These are phyloP conservation scores for Amauroascus niger DNA, from an alignment of 2,329 filamentous ascomycete species.

Conservation along the genomic window DNA sequence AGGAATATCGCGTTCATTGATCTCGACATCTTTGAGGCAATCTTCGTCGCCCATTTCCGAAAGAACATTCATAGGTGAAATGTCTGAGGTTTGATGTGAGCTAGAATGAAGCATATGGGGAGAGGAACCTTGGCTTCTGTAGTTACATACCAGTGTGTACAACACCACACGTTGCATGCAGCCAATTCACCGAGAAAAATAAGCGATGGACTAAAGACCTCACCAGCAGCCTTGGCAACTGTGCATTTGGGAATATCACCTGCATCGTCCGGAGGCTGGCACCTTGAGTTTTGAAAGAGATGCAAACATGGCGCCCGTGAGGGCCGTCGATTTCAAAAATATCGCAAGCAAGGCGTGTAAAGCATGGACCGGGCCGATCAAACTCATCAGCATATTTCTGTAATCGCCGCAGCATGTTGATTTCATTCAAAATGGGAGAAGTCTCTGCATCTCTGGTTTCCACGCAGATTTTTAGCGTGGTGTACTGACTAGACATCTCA, in stretches of 20 bases:
- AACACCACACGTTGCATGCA: constrained; percentile 17
- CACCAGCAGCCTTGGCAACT: constrained; percentile 18
- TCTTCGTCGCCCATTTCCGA: constrained; percentile 9
- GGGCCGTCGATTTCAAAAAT: constrained; percentile 22
- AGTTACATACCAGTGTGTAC: constrained; percentile 21
- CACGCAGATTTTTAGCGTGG: constrained; percentile 20
- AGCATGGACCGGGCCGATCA: constrained; percentile 15
- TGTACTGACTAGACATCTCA: constrained; percentile 13
- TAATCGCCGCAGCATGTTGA: constrained; percentile 19
- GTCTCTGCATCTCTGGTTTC: constrained; percentile 12
- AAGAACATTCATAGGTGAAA: constrained; percentile 17
- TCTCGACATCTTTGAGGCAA: constrained; percentile 13
- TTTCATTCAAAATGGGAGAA: constrained; percentile 20
- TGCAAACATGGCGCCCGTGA: constrained; percentile 22
- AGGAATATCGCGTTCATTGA: constrained; percentile 10
- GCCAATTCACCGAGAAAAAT: constrained; percentile 17
- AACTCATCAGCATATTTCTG: constrained; percentile 14
- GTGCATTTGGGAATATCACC: constrained; percentile 18
- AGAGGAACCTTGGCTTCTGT: no score
- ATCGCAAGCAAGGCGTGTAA: constrained; percentile 21
- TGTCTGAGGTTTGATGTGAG: no score
- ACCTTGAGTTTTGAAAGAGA: constrained; percentile 21
- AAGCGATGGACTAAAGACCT: constrained; percentile 18
- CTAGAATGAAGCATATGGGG: no score
- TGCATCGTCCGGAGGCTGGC: constrained; percentile 21